Percentiles rank a stretch among this genome's conserved stretches.
phyloP scores from a whole-genome alignment of 2,329 filamentous ascomycete genomes.

The Chaetomium sp. region DNA sequence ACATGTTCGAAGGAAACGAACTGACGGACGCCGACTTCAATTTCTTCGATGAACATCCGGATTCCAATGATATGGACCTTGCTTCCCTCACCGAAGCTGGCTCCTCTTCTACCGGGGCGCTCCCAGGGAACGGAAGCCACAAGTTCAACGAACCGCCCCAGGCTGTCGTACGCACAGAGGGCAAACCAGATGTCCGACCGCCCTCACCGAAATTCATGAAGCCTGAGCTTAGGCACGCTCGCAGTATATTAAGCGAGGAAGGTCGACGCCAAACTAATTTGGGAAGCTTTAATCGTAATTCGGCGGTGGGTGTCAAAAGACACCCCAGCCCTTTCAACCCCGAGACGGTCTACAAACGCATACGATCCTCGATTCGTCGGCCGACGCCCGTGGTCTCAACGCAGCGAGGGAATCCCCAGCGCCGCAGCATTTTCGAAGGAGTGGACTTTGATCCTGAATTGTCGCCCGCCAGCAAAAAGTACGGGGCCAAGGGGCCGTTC shows the following conservation, averaged over 20 bases:
- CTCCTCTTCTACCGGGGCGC: conserved; percentile 13
- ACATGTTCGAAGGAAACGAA: conserved; percentile 65
- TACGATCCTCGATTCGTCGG: conserved; percentile 41
- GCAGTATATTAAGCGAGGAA: conserved; percentile 46
- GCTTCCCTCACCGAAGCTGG: conserved; percentile 29
- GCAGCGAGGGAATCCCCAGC: conserved; percentile 28
- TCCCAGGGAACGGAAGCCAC: conserved; percentile 15
- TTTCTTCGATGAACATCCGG: conserved; percentile 66
- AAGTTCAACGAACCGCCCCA: conserved; percentile 3
- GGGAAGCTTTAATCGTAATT: conserved; percentile 26
- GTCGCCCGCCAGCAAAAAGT: conserved; percentile 51
- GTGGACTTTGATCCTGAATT: conserved; percentile 48
- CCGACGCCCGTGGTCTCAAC: conserved; percentile 20
- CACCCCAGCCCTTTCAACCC: conserved; percentile 52
- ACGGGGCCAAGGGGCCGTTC: conserved; percentile 50
- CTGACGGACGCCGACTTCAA: conserved; percentile 80
- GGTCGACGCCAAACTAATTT: conserved; percentile 25
- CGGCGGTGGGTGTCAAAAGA: conserved; percentile 36
- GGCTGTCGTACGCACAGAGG: not conserved
- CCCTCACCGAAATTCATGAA: conserved; percentile 45
- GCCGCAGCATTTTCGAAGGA: conserved; percentile 47
- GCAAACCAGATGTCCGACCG: conserved; percentile 8
- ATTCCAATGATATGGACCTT: conserved; percentile 34
- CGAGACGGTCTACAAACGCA: conserved; percentile 52
- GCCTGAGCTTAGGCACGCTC: conserved; percentile 52